Percentiles rank a stretch among this genome's conserved stretches.
Evolutionary conservation across 2,329 filamentous ascomycete species (phyloP).

Genomic region (Lasiodiplodia citricola): DNA sequence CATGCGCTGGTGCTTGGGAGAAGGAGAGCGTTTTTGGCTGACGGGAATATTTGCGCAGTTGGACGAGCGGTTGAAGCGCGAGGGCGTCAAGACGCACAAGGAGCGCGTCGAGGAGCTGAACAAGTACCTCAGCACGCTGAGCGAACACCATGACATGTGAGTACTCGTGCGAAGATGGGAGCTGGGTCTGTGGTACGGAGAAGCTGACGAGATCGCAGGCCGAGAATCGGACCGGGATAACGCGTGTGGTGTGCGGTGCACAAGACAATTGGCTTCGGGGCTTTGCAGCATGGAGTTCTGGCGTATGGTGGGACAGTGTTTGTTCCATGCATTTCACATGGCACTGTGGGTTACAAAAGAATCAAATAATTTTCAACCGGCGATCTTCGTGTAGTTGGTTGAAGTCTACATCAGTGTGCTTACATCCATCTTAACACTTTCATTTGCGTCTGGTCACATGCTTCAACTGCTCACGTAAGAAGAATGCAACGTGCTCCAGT

Average conservation of each 20-base stretch:
- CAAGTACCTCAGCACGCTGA: constrained; percentile 86
- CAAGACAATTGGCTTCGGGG: neutral
- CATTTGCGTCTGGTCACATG: no score
- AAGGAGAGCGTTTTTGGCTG: neutral
- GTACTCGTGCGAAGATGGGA: constrained; percentile 30
- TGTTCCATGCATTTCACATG: neutral
- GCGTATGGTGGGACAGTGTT: neutral
- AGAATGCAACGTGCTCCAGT: no score
- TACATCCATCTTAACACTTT: no score
- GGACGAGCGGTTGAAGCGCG: constrained; percentile 78
- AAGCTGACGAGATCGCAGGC: constrained; percentile 42
- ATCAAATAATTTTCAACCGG: no score
- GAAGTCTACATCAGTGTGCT: no score
- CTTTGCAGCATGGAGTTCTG: constrained; percentile 8
- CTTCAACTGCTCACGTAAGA: no score
- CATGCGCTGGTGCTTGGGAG: constrained; percentile 11
- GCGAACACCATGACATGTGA: constrained; percentile 96
- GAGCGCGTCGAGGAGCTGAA: constrained; percentile 96
- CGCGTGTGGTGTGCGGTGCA: constrained; percentile 30
- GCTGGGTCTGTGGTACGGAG: neutral
- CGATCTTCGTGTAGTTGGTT: no score
- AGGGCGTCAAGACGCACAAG: constrained; percentile 95
- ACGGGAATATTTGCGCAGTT: constrained; percentile 58
- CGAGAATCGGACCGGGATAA: constrained; percentile 64
- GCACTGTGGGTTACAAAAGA: neutral